Conservation (phyloP, 345 rosid genomes). For the Syzygium oleosum region DNA sequence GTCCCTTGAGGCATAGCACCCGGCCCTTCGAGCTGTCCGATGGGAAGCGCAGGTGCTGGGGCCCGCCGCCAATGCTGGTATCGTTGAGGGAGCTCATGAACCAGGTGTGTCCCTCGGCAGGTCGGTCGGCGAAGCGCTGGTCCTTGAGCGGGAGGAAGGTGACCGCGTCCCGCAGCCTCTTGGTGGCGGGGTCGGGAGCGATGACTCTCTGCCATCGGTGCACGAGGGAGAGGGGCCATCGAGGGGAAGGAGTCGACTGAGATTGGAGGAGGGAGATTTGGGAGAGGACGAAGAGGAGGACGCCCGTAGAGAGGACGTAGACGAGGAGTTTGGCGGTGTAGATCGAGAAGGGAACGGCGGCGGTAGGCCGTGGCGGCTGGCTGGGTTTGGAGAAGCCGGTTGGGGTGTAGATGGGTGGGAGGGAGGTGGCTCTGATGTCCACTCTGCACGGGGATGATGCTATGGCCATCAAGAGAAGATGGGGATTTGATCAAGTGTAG, state of each 20-base stretch:
- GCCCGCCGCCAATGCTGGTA: conserved; percentile 34
- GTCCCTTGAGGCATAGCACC: conserved; percentile 61
- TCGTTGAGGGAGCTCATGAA: conserved; percentile 57
- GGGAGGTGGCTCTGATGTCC: not conserved
- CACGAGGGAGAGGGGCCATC: conserved; percentile 6
- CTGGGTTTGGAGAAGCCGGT: not conserved
- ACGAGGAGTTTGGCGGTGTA: not conserved
- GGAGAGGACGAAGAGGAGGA: not conserved
- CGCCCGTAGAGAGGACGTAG: not conserved
- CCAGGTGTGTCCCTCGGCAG: conserved; percentile 31
- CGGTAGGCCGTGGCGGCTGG: not conserved
- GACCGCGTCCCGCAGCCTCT: conserved; percentile 27
- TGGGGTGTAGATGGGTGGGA: not conserved
- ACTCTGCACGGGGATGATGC: not conserved
- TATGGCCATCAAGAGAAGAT: not conserved
- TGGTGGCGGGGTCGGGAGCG: not conserved
- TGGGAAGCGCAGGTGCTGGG: conserved; percentile 54
- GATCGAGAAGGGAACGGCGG: not conserved
- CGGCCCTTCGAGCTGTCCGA: conserved; percentile 40
- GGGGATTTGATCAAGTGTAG: not conserved
- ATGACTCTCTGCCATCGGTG: not conserved
- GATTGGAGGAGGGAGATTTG: not conserved
- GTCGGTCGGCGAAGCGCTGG: conserved; percentile 15
- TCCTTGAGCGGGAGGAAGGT: conserved; percentile 35
- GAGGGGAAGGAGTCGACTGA: not conserved